Conservation (phyloP, 2,329 filamentous ascomycete genomes). For the Trichoderma afroharzianum region DNA sequence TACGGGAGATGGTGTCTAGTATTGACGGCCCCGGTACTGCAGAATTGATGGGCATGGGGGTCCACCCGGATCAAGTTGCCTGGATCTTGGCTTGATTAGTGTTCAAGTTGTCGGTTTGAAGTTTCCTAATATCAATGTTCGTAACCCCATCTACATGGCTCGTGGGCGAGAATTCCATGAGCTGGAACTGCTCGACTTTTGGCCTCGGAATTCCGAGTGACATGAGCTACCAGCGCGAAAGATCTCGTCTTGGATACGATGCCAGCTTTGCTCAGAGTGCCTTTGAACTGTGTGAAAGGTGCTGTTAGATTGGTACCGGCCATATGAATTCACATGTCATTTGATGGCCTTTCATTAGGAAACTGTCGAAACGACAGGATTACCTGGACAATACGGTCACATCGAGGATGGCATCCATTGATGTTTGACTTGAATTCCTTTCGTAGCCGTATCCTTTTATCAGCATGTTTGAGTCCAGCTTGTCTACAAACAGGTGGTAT, state of each 20-base stretch:
- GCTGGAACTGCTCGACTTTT: background rate
- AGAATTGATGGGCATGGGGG: background rate
- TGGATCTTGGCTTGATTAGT: background rate
- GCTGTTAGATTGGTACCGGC: no score
- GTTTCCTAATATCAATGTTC: background rate
- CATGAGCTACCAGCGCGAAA: background rate
- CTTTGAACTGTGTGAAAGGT: no score
- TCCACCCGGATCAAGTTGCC: background rate
- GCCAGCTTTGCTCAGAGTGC: background rate
- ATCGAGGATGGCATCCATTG: no score
- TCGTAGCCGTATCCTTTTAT: rapidly evolving
- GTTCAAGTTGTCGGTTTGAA: background rate
- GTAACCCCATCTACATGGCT: background rate
- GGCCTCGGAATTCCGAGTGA: background rate
- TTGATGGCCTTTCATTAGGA: no score
- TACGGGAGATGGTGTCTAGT: background rate
- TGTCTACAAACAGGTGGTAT: background rate
- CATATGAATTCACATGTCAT: no score
- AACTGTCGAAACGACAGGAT: no score
- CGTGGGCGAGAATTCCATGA: background rate
- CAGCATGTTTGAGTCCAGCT: background rate
- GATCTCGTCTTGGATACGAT: background rate
- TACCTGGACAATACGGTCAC: no score
- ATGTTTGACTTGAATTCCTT: background rate
- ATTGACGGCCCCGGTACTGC: background rate